These are phyloP conservation scores for Begonia loranthoides DNA, from an alignment of 306 rosid genomes.

Conservation along the genomic window DNA sequence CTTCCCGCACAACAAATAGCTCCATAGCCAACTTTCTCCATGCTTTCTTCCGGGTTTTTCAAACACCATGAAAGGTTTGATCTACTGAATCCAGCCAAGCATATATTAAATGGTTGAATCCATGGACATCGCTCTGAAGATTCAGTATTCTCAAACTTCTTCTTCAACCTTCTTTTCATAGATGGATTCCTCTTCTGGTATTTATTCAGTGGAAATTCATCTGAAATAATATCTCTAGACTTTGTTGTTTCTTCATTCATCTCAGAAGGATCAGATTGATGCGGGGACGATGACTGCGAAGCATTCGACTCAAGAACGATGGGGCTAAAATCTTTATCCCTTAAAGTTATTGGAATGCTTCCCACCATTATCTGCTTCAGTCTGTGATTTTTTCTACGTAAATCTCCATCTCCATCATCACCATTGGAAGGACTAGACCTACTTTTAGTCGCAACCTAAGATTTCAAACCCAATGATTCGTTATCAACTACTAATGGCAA, in stretches of 20 bases:
- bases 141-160: no score
- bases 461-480: not conserved
- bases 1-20: no score
- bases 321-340: not conserved
- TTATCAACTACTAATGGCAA: no score
- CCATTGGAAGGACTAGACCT: not conserved
- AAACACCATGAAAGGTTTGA: not conserved
- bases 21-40: constrained; percentile 3
- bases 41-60: constrained; percentile 1
- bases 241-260: not conserved
- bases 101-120: constrained; percentile 30
- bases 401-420: not conserved
- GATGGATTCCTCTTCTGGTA: not conserved
- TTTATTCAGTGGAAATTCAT: not conserved
- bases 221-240: no score
- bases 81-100: constrained; percentile 5
- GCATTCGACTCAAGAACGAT: not conserved
- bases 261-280: not conserved
- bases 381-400: not conserved
- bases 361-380: constrained; percentile 8
- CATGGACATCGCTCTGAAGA: not conserved
- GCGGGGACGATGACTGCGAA: not conserved
- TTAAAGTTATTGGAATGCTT: constrained; percentile 1
- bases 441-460: constrained; percentile 1
- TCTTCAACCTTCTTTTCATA: not conserved